Percentiles rank a stretch among this genome's conserved stretches.
Conservation (phyloP, 108 stramenopile species). For the Mediolabrus comicus region DNA sequence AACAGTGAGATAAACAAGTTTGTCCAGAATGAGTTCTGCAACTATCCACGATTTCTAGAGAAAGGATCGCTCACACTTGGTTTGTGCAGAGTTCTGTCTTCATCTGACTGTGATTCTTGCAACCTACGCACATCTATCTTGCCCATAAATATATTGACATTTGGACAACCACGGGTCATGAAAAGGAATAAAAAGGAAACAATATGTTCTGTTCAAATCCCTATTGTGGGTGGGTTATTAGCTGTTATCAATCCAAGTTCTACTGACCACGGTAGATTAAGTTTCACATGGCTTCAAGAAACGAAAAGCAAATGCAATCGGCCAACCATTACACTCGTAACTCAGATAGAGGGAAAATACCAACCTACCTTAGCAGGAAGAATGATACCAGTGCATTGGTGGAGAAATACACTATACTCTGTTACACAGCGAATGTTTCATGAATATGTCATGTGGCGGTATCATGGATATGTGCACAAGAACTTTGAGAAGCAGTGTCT, state of each 20-base stretch:
- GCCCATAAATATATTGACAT: conserved; percentile 3
- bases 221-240: conserved; percentile 11
- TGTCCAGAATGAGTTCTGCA: conserved; percentile 4
- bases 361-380: conserved; percentile 16
- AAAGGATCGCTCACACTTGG: conserved; percentile 3
- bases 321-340: conserved; percentile 1
- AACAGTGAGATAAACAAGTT: not conserved
- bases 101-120: not conserved
- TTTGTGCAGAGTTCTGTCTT: conserved; percentile 2
- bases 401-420: conserved; percentile 15
- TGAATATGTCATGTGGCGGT: conserved; percentile 19
- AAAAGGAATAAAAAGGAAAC: not conserved
- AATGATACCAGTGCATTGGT: not conserved
- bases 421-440: conserved; percentile 11
- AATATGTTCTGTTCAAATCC: conserved; percentile 5
- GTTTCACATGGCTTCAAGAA: conserved; percentile 13
- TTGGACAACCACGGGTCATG: not conserved
- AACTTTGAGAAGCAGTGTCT: not conserved
- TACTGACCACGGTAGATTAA: conserved; percentile 1
- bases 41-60: conserved; percentile 12
- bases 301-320: not conserved
- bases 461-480: conserved; percentile 10
- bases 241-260: not conserved
- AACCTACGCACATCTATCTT: conserved; percentile 5
- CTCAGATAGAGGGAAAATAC: conserved; percentile 11